These are phyloP conservation scores for Phaeophleospora eucalypticola DNA, from an alignment of 2,329 filamentous ascomycete genomes.

Conservation along the genomic window DNA sequence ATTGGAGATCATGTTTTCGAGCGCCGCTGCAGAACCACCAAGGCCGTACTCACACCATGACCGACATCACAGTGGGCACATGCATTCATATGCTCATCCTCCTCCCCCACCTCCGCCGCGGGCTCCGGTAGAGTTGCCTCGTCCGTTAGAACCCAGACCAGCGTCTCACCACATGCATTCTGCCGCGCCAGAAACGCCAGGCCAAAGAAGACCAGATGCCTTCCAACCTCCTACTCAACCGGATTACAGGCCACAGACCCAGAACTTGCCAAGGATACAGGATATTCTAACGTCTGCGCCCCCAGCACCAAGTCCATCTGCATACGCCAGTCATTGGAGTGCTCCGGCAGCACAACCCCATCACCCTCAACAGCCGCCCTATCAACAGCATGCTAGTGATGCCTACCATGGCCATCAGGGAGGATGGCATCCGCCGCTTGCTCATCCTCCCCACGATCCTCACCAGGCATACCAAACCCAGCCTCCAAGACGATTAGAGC, in stretches of 20 bases:
- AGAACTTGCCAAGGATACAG: conserved; percentile 27
- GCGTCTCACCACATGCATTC: conserved; percentile 15
- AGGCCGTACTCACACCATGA: conserved; percentile 15
- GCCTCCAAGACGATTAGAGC: conserved; percentile 22
- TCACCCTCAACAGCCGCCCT: conserved; percentile 12
- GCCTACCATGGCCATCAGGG: conserved; percentile 13
- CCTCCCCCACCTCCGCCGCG: conserved; percentile 9
- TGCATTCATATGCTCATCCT: conserved; percentile 13
- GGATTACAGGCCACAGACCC: conserved; percentile 22
- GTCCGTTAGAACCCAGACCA: conserved; percentile 27
- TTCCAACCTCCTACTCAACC: conserved; percentile 14
- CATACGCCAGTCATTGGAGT: conserved; percentile 15
- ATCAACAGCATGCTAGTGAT: too few species aligned
- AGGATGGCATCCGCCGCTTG: conserved; percentile 22
- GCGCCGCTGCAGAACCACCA: conserved; percentile 7
- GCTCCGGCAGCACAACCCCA: conserved; percentile 10
- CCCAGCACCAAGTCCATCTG: conserved; percentile 11
- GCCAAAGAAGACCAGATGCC: conserved; percentile 17
- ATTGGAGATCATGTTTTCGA: conserved; percentile 10
- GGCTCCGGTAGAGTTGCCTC: conserved; percentile 21
- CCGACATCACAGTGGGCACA: conserved; percentile 15
- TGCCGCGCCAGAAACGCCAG: conserved; percentile 15
- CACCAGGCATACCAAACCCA: conserved; percentile 13
- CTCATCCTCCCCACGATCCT: conserved; percentile 17
- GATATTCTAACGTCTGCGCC: conserved; percentile 29